These are phyloP conservation scores for Arxiozyma slooffiae DNA, from an alignment of 1,139 yeast genomes.

Conservation along the genomic window DNA sequence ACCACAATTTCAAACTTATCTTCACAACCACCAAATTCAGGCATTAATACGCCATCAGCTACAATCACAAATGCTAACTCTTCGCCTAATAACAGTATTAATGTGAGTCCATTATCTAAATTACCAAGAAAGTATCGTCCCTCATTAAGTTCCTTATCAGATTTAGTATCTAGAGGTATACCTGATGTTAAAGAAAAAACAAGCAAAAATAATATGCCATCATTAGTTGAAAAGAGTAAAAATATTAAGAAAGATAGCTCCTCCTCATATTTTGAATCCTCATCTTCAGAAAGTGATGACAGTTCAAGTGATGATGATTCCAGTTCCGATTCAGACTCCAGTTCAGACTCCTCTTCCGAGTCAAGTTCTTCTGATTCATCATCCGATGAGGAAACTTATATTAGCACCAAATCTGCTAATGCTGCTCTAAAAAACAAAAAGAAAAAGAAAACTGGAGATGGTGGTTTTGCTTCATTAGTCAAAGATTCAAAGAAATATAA, in stretches of 20 bases:
- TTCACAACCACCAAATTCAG: slow-evolving; percentile 1
- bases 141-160: slow-evolving; percentile 46
- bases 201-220: background rate
- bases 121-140: slow-evolving; percentile 25
- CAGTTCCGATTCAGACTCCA: slow-evolving; percentile 13
- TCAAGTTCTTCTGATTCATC: slow-evolving; percentile 17
- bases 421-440: slow-evolving; percentile 32
- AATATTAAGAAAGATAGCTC: slow-evolving; percentile 1
- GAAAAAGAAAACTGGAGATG: slow-evolving; percentile 37
- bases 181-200: slow-evolving; percentile 49
- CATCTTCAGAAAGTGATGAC: background rate
- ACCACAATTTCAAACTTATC: background rate
- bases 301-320: slow-evolving; percentile 15
- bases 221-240: slow-evolving; percentile 2
- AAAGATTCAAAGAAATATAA: slow-evolving; percentile 37
- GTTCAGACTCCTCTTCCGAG: slow-evolving; percentile 4
- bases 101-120: slow-evolving; percentile 14
- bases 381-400: slow-evolving; percentile 27
- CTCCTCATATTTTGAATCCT: slow-evolving; percentile 8
- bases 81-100: background rate
- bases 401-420: slow-evolving; percentile 36
- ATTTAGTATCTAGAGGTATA: slow-evolving; percentile 47
- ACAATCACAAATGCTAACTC: background rate
- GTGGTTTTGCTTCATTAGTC: slow-evolving; percentile 46
- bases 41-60: background rate